Percentiles rank a stretch among this genome's conserved stretches.
Conservation (phyloP, 257 asterid genomes). For the Rauvolfia tetraphylla region DNA sequence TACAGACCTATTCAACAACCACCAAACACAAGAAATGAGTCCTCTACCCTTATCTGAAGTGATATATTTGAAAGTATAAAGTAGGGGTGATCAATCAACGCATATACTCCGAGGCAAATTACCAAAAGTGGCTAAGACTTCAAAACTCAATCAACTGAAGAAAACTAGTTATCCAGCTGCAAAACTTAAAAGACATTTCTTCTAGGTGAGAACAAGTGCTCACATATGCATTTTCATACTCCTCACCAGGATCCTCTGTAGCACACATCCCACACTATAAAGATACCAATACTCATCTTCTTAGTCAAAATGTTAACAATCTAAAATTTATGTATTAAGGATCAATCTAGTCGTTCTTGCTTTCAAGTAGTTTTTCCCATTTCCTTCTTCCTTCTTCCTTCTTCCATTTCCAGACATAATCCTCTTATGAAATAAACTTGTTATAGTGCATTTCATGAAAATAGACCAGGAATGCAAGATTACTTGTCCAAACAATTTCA, state of each 20-base stretch:
- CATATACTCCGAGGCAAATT: not conserved
- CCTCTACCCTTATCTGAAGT: not conserved
- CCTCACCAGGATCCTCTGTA: not conserved
- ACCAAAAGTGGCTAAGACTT: not conserved
- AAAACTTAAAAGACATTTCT: not conserved
- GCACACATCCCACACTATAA: not conserved
- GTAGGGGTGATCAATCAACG: not conserved
- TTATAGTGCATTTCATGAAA: not conserved
- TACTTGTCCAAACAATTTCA: not conserved
- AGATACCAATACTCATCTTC: not conserved
- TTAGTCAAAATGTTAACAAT: not conserved
- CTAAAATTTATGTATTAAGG: not conserved
- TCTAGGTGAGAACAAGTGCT: not conserved
- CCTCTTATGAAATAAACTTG: not conserved
- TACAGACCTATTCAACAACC: conserved; percentile 60
- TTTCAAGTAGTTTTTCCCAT: not conserved
- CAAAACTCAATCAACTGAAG: not conserved
- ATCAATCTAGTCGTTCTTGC: not conserved
- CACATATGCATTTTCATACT: not conserved
- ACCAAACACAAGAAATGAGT: conserved; percentile 12
- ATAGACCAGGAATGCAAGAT: not conserved
- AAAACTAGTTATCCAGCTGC: not conserved
- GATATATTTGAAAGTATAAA: not conserved
- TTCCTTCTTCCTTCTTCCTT: not conserved
- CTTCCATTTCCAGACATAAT: not conserved